phyloP scores from a whole-genome alignment of 129 eudicot species.

The Tanacetum coccineum region DNA sequence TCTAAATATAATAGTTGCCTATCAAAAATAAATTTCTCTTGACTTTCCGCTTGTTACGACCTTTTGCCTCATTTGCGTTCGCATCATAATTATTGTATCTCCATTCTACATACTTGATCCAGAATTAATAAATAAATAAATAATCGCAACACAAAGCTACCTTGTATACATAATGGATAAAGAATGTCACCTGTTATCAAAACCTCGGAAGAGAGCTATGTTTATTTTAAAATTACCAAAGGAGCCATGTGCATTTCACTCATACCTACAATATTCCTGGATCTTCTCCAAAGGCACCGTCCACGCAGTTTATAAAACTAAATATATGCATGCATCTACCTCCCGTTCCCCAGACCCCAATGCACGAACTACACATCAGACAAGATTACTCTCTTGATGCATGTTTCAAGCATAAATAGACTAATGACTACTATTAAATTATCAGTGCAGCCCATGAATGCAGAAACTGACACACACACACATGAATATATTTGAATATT shows the following conservation, averaged over 20 bases:
- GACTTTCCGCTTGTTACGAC: too few relatives aligned
- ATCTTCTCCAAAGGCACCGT: slow-evolving; percentile 23
- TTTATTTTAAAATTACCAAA: neutral
- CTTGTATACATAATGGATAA: too few relatives aligned
- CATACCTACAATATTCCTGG: slow-evolving; percentile 7
- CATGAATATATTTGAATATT: too few relatives aligned
- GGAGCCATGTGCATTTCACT: slow-evolving; percentile 14
- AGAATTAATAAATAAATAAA: too few relatives aligned
- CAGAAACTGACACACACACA: neutral
- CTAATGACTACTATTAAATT: neutral
- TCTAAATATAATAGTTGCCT: too few relatives aligned
- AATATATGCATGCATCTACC: neutral
- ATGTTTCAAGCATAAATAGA: neutral
- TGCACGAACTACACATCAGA: slow-evolving; percentile 6
- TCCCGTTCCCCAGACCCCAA: neutral
- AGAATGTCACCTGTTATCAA: neutral
- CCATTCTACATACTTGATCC: too few relatives aligned
- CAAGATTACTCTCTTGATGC: slow-evolving; percentile 3
- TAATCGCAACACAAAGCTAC: neutral
- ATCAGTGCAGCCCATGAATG: neutral
- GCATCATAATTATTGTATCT: too few relatives aligned
- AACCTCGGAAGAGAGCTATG: neutral
- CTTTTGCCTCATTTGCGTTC: too few relatives aligned
- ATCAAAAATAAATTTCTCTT: too few relatives aligned
- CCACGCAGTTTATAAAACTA: neutral